Conservation (phyloP, 2,329 filamentous ascomycete genomes). For the Ascochyta viciae-villosae region DNA sequence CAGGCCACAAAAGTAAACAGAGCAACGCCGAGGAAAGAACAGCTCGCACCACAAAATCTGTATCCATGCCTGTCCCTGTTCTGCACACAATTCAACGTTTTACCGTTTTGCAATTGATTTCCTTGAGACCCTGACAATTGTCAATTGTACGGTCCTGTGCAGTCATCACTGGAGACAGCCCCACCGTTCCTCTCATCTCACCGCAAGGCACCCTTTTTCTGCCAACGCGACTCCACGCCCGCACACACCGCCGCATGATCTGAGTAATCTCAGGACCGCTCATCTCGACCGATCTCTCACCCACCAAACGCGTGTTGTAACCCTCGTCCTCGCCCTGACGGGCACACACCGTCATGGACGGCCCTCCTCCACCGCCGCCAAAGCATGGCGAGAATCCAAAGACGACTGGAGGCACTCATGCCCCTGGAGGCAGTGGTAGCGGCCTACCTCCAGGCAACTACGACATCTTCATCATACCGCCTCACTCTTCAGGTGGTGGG, state of each 20-base stretch:
- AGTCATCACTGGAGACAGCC: not conserved
- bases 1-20: slow-evolving; percentile 17
- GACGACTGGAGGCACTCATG: slow-evolving; percentile 52
- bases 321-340: slow-evolving; percentile 31
- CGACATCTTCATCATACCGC: slow-evolving; percentile 96
- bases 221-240: slow-evolving; percentile 28
- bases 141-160: slow-evolving; percentile 4
- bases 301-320: slow-evolving; percentile 22
- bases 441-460: slow-evolving; percentile 89
- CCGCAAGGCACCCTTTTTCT: slow-evolving; percentile 27
- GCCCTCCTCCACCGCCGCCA: slow-evolving; percentile 77
- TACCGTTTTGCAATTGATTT: slow-evolving; percentile 8
- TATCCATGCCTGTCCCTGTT: slow-evolving; percentile 12
- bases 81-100: slow-evolving; percentile 4
- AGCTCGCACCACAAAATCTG: slow-evolving; percentile 18
- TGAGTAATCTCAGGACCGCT: slow-evolving; percentile 6
- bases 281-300: not conserved
- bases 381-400: slow-evolving; percentile 83
- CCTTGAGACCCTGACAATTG: slow-evolving; percentile 20
- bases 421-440: slow-evolving; percentile 38
- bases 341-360: slow-evolving; percentile 45
- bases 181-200: slow-evolving; percentile 22
- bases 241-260: slow-evolving; percentile 18
- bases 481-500: slow-evolving; percentile 85
- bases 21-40: slow-evolving; percentile 11